These are phyloP conservation scores for Talaromyces marneffei DNA, from an alignment of 2,329 filamentous ascomycete species.

Conservation along the genomic window DNA sequence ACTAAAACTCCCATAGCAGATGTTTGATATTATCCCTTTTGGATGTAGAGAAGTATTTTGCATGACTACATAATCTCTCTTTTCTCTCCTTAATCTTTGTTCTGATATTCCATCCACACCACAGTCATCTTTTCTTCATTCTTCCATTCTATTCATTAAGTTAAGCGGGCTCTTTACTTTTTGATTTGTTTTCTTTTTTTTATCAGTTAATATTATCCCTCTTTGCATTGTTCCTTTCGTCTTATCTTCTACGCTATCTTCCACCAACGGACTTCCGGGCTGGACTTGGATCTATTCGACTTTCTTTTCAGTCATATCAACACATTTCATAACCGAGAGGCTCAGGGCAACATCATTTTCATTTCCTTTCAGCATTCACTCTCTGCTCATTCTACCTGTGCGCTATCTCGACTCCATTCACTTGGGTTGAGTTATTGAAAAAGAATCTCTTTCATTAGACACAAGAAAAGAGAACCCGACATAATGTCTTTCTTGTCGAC, in stretches of 20 bases:
- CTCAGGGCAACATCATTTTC: neutral
- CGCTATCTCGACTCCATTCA: neutral
- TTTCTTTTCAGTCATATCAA: neutral
- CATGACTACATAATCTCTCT: neutral
- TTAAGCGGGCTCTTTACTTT: neutral
- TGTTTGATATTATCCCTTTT: neutral
- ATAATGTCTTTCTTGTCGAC: slow-evolving; percentile 28
- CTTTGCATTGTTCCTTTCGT: neutral
- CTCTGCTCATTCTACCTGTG: neutral
- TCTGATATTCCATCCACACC: neutral
- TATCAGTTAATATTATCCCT: neutral
- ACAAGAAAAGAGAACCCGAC: neutral
- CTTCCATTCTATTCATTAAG: neutral
- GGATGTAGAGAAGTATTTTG: neutral
- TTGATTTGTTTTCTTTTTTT: neutral
- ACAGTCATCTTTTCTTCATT: neutral
- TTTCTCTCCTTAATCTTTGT: neutral
- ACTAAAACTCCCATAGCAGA: neutral
- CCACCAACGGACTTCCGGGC: slow-evolving; percentile 15
- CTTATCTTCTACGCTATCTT: neutral
- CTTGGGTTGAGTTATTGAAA: neutral
- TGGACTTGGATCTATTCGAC: slow-evolving; percentile 18
- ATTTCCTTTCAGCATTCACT: neutral
- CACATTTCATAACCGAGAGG: neutral
- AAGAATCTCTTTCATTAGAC: neutral